Conservation (phyloP, 768 basidiomycete species). For the Polyporus arcularius region DNA sequence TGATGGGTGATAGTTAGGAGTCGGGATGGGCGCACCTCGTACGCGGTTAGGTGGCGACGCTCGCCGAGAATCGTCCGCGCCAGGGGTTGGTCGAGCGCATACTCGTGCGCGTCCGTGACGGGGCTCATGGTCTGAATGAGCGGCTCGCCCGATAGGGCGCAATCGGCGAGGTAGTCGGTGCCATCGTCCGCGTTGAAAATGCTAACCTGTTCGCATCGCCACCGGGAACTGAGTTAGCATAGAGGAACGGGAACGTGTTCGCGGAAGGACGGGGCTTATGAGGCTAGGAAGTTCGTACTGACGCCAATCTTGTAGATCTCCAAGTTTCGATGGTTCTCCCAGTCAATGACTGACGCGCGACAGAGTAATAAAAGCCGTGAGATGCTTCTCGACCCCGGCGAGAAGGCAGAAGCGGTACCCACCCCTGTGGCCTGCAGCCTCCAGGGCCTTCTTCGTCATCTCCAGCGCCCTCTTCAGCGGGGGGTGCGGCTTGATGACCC, state of each 20-base stretch:
- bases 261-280: background rate
- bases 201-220: slow-evolving; percentile 28
- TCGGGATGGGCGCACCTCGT: slow-evolving; percentile 21
- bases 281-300: slow-evolving; percentile 1
- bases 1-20: background rate
- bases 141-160: slow-evolving; percentile 46
- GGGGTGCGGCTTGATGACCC: slow-evolving; percentile 58
- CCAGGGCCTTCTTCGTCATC: slow-evolving; percentile 54
- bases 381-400: background rate
- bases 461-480: slow-evolving; percentile 64
- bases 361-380: background rate
- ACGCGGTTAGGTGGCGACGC: slow-evolving; percentile 26
- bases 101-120: slow-evolving; percentile 31
- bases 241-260: background rate
- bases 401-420: slow-evolving; percentile 6
- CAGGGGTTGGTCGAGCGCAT: slow-evolving; percentile 47
- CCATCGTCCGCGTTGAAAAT: slow-evolving; percentile 45
- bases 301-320: slow-evolving; percentile 41
- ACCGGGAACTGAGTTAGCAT: background rate
- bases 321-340: slow-evolving; percentile 57
- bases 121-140: slow-evolving; percentile 41
- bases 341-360: slow-evolving; percentile 59
- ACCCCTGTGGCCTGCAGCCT: slow-evolving; percentile 69
- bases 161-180: slow-evolving; percentile 37
- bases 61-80: slow-evolving; percentile 47